These are phyloP conservation scores for Colletotrichum eremochloae DNA, from an alignment of 2,329 filamentous ascomycete species.

Conservation along the genomic window DNA sequence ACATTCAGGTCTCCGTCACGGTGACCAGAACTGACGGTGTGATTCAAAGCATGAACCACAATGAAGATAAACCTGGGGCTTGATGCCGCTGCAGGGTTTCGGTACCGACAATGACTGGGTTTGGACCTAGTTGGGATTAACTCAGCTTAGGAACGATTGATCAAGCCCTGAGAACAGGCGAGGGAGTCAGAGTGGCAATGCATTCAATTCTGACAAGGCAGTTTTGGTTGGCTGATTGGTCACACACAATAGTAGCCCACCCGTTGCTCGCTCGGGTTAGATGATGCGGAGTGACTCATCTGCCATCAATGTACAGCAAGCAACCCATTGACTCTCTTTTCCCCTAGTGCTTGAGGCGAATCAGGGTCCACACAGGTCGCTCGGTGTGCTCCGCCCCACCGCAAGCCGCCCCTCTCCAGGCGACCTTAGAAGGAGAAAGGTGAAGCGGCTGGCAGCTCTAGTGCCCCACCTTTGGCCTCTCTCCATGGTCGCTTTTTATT, in stretches of 20 bases:
- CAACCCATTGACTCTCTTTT: conserved; percentile 21
- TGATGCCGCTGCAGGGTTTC: background rate
- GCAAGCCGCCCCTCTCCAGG: conserved; percentile 12
- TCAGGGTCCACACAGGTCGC: conserved; percentile 32
- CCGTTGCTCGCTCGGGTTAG: conserved; percentile 1
- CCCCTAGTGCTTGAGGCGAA: conserved; percentile 20
- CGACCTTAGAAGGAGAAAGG: conserved; percentile 6
- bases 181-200: conserved; percentile 38
- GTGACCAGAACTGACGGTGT: background rate
- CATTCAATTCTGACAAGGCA: conserved; percentile 17
- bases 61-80: background rate
- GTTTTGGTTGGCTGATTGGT: conserved; percentile 10
- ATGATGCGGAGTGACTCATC: conserved; percentile 38
- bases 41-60: conserved; percentile 21
- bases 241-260: background rate
- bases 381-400: conserved; percentile 34
- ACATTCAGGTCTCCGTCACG: background rate
- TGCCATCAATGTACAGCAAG: conserved; percentile 15
- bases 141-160: conserved; percentile 3
- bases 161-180: background rate
- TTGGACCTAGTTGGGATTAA: conserved; percentile 3
- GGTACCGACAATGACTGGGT: conserved; percentile 11
- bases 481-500: conserved; percentile 41
- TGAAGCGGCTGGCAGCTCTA: conserved; percentile 22
- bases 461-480: conserved; percentile 27